Evolutionary conservation across 2,329 filamentous ascomycete genomes (phyloP), one percentile per base, ranked within the genome.

Genomic region (Rutstroemia sydowiana): DNA sequence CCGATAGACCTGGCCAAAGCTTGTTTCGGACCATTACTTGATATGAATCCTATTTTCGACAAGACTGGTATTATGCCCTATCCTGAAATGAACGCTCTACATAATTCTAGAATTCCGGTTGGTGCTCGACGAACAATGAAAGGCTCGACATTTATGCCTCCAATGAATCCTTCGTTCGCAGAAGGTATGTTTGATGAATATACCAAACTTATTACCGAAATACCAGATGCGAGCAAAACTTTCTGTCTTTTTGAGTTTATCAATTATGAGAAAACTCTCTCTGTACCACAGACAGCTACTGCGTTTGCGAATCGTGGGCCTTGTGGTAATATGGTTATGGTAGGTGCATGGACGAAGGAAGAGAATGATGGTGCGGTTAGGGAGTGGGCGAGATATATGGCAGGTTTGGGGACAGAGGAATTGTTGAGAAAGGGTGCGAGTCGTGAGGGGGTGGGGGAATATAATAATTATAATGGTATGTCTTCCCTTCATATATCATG

Each of bases 101-200:
- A 51, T n/a, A 45, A 10, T 70, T 3, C 69, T 69, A 43, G 51
- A 57, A 5, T 50, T 52, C 2, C 54, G 59, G 1, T 57, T 54
- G 14, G 66, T 63, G 44, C 67, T 6, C 61, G 70, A 31, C 69
- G 68, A 54, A 62, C 61, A 13, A 69, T 70, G 52, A 66, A 66
- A 48, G 68, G 68, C 14, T 65, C 64, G 0, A 65, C 64, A 2
- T 68, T 68, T 54, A 65, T 65, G 23, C 40, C 65, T 3, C 69
- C 70, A 0, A 50, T 71, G 1, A 51, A 58, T 18, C 26, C 58
- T 0, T 39, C 21, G 0, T 64, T 68, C 21, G 63, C 67, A 3
- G 45, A 58, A 30, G 41, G 50, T 5, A 46, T 68, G 14, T 56
- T 65, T 20, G 53, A 59, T 1, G 62, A 67, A 14, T 66, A 66